Percentiles rank a stretch among this genome's conserved stretches.
phyloP scores from a whole-genome alignment of 2,329 filamentous ascomycete genomes.

The Cladophialophora exuberans region DNA sequence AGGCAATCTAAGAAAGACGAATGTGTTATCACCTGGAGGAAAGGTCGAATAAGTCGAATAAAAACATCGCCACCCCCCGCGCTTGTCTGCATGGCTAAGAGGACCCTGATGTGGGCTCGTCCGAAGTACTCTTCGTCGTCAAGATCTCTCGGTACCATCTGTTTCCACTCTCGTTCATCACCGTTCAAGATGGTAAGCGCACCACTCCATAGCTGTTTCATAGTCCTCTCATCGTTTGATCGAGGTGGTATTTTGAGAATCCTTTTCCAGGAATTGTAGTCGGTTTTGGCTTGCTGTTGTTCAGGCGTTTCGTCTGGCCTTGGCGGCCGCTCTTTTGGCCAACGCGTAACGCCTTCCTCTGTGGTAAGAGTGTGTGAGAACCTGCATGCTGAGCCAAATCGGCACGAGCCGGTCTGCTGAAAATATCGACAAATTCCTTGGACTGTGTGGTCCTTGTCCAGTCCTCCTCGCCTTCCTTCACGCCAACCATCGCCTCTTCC shows the following conservation, averaged over 20 bases:
- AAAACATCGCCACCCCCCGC: conserved; percentile 10
- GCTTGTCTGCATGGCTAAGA: conserved; percentile 29
- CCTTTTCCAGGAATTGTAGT: conserved; percentile 38
- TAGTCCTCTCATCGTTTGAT: neutral
- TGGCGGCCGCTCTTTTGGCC: neutral
- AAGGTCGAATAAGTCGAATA: conserved; percentile 29
- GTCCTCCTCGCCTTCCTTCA: too few species aligned
- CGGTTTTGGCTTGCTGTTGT: conserved; percentile 32
- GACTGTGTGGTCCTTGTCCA: neutral
- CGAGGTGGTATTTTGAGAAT: conserved; percentile 31
- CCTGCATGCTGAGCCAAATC: conserved; percentile 9
- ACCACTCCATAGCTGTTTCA: neutral
- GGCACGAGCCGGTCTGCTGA: conserved; percentile 1
- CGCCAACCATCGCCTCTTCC: too few species aligned
- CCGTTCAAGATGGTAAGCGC: conserved; percentile 15
- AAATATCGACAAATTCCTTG: conserved; percentile 6
- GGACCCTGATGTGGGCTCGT: conserved; percentile 35
- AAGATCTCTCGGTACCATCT: conserved; percentile 39
- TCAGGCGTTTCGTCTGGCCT: conserved; percentile 24
- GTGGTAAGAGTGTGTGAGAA: conserved; percentile 11
- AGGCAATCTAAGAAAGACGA: conserved; percentile 39
- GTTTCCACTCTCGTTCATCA: conserved; percentile 38
- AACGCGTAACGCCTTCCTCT: neutral
- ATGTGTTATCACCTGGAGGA: conserved; percentile 40
- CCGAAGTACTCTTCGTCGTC: conserved; percentile 36